Evolutionary conservation across 345 rosid species (phyloP).

Genomic region (Salix arbutifolia): DNA sequence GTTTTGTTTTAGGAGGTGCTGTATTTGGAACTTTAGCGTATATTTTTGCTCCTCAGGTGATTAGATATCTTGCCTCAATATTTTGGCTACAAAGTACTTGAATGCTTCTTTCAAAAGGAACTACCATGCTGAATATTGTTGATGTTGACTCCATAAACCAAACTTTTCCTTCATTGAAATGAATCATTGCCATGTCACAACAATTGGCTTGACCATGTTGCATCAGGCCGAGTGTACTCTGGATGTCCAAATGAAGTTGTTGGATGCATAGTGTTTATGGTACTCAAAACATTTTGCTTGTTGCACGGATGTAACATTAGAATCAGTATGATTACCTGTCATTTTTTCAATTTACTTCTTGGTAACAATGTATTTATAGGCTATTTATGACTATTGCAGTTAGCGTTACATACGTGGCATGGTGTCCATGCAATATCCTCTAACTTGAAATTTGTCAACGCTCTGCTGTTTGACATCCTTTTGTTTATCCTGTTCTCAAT

Average conservation of each 20-base stretch:
- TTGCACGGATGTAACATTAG: background rate
- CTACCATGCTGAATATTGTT: background rate
- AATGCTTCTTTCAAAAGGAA: background rate
- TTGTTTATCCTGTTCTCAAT: background rate
- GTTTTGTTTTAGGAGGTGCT: conserved; percentile 89
- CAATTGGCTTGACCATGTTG: background rate
- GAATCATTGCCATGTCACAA: background rate
- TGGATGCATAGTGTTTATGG: background rate
- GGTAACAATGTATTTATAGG: background rate
- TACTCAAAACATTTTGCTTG: background rate
- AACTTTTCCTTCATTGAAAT: background rate
- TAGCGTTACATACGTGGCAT: background rate
- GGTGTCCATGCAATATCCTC: background rate
- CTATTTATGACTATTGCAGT: background rate
- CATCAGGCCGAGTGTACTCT: background rate
- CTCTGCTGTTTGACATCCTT: background rate
- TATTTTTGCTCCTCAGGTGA: conserved; percentile 86
- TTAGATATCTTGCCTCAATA: conserved; percentile 9
- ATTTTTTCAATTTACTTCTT: background rate
- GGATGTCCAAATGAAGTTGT: background rate
- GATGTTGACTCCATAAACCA: background rate
- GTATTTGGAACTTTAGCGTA: conserved; percentile 74
- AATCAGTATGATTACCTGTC: conserved; percentile 1
- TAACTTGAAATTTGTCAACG: background rate
- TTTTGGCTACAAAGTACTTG: background rate